These are phyloP conservation scores for Termitomyces bulborhizus DNA, from an alignment of 768 basidiomycete genomes.

Conservation along the genomic window DNA sequence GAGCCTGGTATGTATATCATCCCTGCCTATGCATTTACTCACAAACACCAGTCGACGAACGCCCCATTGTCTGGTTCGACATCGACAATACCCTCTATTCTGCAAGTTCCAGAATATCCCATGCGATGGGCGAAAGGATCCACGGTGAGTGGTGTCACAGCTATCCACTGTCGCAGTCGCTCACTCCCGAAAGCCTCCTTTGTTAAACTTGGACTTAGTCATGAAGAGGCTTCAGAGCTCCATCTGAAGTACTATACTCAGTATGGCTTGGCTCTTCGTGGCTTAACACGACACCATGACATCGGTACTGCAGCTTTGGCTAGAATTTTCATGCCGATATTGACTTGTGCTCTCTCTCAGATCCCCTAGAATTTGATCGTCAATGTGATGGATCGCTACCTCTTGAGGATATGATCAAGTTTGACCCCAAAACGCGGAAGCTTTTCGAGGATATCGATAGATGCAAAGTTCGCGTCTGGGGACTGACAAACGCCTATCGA, in stretches of 20 bases:
- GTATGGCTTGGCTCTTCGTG: constrained; percentile 80
- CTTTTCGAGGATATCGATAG: constrained; percentile 78
- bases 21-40: neutral
- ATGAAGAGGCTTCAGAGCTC: constrained; percentile 62
- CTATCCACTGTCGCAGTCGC: neutral
- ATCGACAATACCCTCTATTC: constrained; percentile 90
- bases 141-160: constrained; percentile 40
- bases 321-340: neutral
- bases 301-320: constrained; percentile 43
- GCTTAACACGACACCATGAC: constrained; percentile 68
- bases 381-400: constrained; percentile 83
- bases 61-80: constrained; percentile 70
- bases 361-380: constrained; percentile 78
- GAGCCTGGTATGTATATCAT: constrained; percentile 4
- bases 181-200: constrained; percentile 56
- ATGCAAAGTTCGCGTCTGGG: constrained; percentile 76
- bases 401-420: constrained; percentile 71
- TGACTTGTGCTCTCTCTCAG: constrained; percentile 21
- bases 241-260: constrained; percentile 71
- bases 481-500: constrained; percentile 78
- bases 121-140: constrained; percentile 75
- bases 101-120: constrained; percentile 63
- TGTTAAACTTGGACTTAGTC: constrained; percentile 56
- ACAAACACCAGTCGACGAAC: constrained; percentile 36
- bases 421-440: constrained; percentile 52